Evolutionary conservation across 140 eudicot species (phyloP), one percentile per base, ranked within the genome.

Genomic region (Senecio squalidus): DNA sequence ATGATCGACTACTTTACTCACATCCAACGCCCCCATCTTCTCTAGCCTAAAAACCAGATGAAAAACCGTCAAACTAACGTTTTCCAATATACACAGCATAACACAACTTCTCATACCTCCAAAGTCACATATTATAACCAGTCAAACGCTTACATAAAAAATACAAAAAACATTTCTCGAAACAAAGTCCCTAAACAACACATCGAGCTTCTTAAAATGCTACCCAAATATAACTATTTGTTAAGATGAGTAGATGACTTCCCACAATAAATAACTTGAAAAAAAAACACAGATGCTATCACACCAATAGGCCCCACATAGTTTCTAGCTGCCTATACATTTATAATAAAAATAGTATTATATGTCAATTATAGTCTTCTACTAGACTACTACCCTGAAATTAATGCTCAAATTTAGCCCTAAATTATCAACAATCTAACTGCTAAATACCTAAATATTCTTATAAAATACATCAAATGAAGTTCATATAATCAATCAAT

Each of bases 1-100:
- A 52, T 55, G 18, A 34, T 91, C 60, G 10, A 86, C 91, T 49
- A 91, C 94, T 75, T 77, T 86, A 66, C 65, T n/a, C 27, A 84
- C 92, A 64, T 86, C 94, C 62, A 91, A 86, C 39, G 96, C 98
- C 38, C 98, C 98, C 98, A 91, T 78, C 80, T 86, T 83, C 74
- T 76, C 79, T 65, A 91, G 40, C 82, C 98, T 91, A 67, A 66
- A 18, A 31, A 61, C 34, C 8, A 58, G 0, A 66, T 16, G 28
- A 22, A 16, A 8, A 25, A 55, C 11, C 21, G 27, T 49, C 23
- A 55, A 36, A 23, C 8, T 15, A 0, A 16, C 15, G 14, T 20
- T 23, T 50, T 30, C 16, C 26, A 51, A 11, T 15, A 24, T 9
- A 39, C 15, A 2, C 43, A 61, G 18, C 28, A 61, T 15, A 31